phyloP scores from a whole-genome alignment of 805 yeast genomes.

The Nakazawaea pomicola region DNA sequence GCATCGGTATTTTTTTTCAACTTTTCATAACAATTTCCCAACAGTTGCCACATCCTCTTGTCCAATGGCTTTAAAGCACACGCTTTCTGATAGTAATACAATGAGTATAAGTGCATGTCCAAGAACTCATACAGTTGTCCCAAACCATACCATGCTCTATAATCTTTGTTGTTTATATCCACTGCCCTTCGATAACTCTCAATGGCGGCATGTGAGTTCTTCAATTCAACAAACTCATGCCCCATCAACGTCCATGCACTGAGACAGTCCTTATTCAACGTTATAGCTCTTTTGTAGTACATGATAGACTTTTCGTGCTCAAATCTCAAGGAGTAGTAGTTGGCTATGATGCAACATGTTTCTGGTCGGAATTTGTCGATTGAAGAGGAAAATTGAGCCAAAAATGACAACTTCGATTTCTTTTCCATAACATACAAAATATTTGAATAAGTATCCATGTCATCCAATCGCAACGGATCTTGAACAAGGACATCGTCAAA shows the following conservation, averaged over 20 bases:
- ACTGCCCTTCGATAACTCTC: slow-evolving; percentile 93
- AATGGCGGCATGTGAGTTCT: slow-evolving; percentile 95
- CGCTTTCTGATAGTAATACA: slow-evolving; percentile 89
- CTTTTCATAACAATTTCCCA: slow-evolving; percentile 85
- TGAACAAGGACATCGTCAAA: slow-evolving; percentile 68
- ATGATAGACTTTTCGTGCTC: slow-evolving; percentile 94
- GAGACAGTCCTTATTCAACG: slow-evolving; percentile 71
- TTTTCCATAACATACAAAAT: slow-evolving; percentile 92
- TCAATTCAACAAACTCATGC: slow-evolving; percentile 94
- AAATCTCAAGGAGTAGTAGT: slow-evolving; percentile 84
- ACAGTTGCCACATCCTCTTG: slow-evolving; percentile 93
- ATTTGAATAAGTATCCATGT: slow-evolving; percentile 90
- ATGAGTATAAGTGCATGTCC: slow-evolving; percentile 89
- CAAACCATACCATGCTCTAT: slow-evolving; percentile 96
- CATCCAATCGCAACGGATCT: slow-evolving; percentile 88
- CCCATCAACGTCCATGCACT: slow-evolving; percentile 99
- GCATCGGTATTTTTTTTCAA: slow-evolving; percentile 68
- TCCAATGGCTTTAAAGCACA: slow-evolving; percentile 85
- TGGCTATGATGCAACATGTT: slow-evolving; percentile 91
- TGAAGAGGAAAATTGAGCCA: slow-evolving; percentile 80
- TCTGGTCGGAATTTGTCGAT: slow-evolving; percentile 89
- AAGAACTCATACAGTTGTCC: slow-evolving; percentile 98
- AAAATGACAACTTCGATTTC: slow-evolving; percentile 71
- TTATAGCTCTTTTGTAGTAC: slow-evolving; percentile 86
- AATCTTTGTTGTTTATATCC: slow-evolving; percentile 83